These are phyloP conservation scores for Salisapilia sapeloensis DNA, from an alignment of 352 stramenopile species.

Conservation along the genomic window DNA sequence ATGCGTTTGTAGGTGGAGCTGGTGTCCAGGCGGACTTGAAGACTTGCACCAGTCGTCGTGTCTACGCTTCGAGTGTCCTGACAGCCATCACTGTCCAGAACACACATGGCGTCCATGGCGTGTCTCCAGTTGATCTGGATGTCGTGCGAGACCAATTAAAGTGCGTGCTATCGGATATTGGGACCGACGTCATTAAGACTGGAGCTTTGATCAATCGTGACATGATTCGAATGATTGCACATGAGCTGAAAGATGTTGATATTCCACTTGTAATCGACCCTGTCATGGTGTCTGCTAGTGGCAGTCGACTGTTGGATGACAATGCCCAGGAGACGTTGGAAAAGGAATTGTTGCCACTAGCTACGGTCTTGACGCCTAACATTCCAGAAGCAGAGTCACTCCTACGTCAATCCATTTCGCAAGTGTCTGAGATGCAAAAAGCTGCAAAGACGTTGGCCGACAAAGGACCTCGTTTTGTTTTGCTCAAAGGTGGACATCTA, in stretches of 20 bases:
- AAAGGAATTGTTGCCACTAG: conserved; percentile 68
- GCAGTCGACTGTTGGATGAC: conserved; percentile 68
- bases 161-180: conserved; percentile 81
- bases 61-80: conserved; percentile 72
- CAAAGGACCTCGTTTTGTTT: conserved; percentile 46
- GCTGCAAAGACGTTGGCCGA: conserved; percentile 57
- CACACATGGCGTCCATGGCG: conserved; percentile 30
- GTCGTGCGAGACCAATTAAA: conserved; percentile 70
- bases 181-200: conserved; percentile 82
- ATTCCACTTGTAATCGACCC: conserved; percentile 81
- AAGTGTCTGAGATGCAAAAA: conserved; percentile 42
- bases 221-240: conserved; percentile 54
- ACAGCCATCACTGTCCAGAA: conserved; percentile 87
- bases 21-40: conserved; percentile 91
- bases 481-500: conserved; percentile 89
- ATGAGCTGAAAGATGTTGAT: conserved; percentile 24
- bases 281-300: conserved; percentile 87
- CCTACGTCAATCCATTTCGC: conserved; percentile 19
- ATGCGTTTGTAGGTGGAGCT: too few species aligned
- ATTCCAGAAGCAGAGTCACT: conserved; percentile 86
- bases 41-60: conserved; percentile 74
- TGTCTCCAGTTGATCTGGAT: conserved; percentile 27
- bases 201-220: conserved; percentile 84
- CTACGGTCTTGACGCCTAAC: conserved; percentile 86
- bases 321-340: conserved; percentile 55